Conservation (phyloP, 2,329 filamentous ascomycete genomes). For the Phyllachora maydis region DNA sequence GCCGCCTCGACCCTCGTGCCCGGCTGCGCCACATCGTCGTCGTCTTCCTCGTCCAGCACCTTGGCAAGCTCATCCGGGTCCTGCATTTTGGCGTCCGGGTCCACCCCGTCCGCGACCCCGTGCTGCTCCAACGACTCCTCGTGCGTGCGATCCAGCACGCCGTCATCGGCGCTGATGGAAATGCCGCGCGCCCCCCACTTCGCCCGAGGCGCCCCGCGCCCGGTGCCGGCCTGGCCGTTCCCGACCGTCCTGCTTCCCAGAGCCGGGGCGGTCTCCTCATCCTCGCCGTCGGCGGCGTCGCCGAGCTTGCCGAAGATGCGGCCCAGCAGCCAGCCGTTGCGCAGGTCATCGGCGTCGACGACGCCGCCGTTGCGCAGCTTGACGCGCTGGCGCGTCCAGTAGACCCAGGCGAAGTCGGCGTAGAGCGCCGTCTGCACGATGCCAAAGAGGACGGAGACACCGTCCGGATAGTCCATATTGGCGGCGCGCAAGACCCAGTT, state of each 20-base stretch:
- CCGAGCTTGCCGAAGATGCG: slow-evolving; percentile 49
- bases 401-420: slow-evolving; percentile 91
- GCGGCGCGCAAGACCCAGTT: slow-evolving; percentile 67
- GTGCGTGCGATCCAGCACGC: slow-evolving; percentile 25
- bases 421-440: slow-evolving; percentile 79
- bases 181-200: slow-evolving; percentile 46
- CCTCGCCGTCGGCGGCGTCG: slow-evolving; percentile 26
- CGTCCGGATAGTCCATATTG: slow-evolving; percentile 34
- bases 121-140: slow-evolving; percentile 17
- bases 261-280: slow-evolving; percentile 36
- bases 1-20: too few relatives aligned
- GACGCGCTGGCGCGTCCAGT: slow-evolving; percentile 80
- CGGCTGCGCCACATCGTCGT: too few relatives aligned
- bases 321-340: slow-evolving; percentile 65
- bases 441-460: slow-evolving; percentile 66
- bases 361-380: slow-evolving; percentile 79
- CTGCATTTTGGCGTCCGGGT: slow-evolving; percentile 44
- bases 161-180: slow-evolving; percentile 45
- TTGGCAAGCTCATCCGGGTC: slow-evolving; percentile 44
- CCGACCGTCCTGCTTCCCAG: slow-evolving; percentile 14
- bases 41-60: slow-evolving; percentile 36
- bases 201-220: slow-evolving; percentile 11
- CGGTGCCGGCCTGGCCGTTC: slow-evolving; percentile 9
- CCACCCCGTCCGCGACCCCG: slow-evolving; percentile 20
- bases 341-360: slow-evolving; percentile 76